Conservation (phyloP, 352 stramenopile genomes). For the Pythium inflatum region DNA sequence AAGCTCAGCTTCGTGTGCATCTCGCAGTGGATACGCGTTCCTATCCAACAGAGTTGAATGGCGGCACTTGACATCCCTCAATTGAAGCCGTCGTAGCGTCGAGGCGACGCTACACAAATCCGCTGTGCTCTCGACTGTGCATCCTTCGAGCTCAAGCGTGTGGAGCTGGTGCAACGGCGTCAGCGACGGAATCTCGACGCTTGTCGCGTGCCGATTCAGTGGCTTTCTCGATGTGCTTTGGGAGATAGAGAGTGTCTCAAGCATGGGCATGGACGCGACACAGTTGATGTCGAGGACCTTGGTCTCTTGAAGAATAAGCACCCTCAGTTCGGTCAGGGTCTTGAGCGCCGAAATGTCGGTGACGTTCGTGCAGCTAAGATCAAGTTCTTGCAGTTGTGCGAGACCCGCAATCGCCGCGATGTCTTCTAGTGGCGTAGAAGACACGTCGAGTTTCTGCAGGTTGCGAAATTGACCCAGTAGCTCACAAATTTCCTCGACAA, state of each 20-base stretch:
- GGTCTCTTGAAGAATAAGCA: neutral
- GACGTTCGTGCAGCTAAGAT: slow-evolving; percentile 6
- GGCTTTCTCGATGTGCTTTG: neutral
- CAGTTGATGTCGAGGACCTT: neutral
- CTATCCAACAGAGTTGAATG: neutral
- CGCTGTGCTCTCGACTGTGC: neutral
- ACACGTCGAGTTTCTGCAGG: slow-evolving; percentile 3
- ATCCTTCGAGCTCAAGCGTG: neutral
- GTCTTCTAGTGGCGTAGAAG: neutral
- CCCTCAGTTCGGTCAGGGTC: neutral
- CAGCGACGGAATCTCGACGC: neutral
- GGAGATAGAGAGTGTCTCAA: neutral
- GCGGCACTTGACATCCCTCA: neutral
- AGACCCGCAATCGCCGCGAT: neutral
- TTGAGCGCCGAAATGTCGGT: neutral
- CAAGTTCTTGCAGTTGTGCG: slow-evolving; percentile 12
- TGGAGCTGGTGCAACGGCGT: neutral
- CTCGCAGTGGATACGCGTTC: neutral
- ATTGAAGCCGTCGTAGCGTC: neutral
- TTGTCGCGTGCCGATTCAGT: neutral
- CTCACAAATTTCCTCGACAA: neutral
- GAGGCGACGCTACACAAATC: neutral
- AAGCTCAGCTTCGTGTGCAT: neutral
- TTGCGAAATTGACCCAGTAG: neutral
- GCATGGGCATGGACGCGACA: neutral